Percentiles rank a stretch among this genome's conserved stretches.
Conservation (phyloP, 2,329 filamentous ascomycete genomes). For the Colletotrichum costaricense region DNA sequence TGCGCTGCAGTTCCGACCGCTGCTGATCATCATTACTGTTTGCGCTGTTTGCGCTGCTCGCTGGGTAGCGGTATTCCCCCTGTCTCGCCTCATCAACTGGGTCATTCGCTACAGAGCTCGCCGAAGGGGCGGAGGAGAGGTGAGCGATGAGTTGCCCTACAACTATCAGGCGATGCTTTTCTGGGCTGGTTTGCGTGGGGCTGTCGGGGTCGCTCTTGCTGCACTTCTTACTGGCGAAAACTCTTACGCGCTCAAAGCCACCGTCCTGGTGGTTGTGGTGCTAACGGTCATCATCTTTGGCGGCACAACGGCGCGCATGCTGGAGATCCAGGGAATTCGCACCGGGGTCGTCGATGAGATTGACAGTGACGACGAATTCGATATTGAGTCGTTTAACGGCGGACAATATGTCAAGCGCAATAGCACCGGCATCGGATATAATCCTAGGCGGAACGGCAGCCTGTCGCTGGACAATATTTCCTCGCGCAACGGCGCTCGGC, state of each 20-base stretch:
- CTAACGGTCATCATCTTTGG: conserved; percentile 99
- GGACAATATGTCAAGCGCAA: conserved; percentile 85
- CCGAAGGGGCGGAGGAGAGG: conserved; percentile 74
- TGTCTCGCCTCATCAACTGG: conserved; percentile 91
- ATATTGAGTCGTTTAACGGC: conserved; percentile 82
- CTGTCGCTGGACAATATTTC: conserved; percentile 67
- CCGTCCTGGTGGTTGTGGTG: conserved; percentile 96
- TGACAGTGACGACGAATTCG: conserved; percentile 98
- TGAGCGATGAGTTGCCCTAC: conserved; percentile 89
- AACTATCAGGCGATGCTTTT: conserved; percentile 99
- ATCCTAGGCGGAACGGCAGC: conserved; percentile 73
- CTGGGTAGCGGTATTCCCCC: conserved; percentile 94
- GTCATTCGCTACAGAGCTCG: conserved; percentile 88
- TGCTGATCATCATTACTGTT: conserved; percentile 93
- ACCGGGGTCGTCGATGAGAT: conserved; percentile 97
- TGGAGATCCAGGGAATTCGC: conserved; percentile 95
- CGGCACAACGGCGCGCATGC: conserved; percentile 95
- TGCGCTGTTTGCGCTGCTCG: conserved; percentile 91
- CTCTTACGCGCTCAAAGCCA: conserved; percentile 85
- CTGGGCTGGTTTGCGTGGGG: conserved; percentile 95
- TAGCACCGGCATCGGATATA: conserved; percentile 81
- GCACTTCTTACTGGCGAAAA: conserved; percentile 88
- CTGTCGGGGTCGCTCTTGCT: conserved; percentile 93
- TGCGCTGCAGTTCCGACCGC: conserved; percentile 88
- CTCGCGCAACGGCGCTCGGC: conserved; percentile 35